phyloP scores from a whole-genome alignment of 352 stramenopile genomes.

The Phytophthora sp. region DNA sequence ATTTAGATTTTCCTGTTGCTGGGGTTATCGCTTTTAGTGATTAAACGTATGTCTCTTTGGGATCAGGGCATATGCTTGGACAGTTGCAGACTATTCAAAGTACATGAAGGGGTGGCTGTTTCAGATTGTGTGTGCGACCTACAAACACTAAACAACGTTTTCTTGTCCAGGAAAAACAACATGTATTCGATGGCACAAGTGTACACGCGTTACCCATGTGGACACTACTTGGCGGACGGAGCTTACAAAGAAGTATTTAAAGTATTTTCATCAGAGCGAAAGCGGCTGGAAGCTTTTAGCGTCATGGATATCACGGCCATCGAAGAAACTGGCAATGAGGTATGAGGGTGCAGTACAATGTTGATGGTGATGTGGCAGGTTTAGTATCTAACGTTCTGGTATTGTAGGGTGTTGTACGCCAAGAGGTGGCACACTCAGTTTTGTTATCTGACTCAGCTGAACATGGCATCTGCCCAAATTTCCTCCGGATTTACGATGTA shows the following conservation, averaged over 20 bases:
- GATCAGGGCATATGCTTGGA: constrained; percentile 57
- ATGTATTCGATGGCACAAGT: constrained; percentile 48
- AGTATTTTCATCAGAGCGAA: constrained; percentile 66
- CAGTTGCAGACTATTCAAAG: constrained; percentile 57
- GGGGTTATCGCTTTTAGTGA: not conserved
- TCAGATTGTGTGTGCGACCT: not conserved
- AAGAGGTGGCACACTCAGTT: constrained; percentile 95
- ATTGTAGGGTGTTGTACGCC: constrained; percentile 78
- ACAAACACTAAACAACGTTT: not conserved
- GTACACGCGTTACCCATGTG: constrained; percentile 61
- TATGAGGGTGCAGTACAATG: constrained; percentile 20
- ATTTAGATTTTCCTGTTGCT: constrained; percentile 3
- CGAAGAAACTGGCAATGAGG: constrained; percentile 86
- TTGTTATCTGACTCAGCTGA: constrained; percentile 91
- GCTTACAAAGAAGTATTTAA: constrained; percentile 92
- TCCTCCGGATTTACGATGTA: constrained; percentile 92
- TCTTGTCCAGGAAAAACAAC: constrained; percentile 44
- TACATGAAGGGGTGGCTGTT: constrained; percentile 25
- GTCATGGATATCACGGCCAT: constrained; percentile 95
- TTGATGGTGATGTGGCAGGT: not conserved
- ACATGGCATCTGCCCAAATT: constrained; percentile 93
- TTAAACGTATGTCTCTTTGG: not conserved
- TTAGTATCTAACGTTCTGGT: constrained; percentile 2
- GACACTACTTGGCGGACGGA: constrained; percentile 82
- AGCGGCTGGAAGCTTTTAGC: constrained; percentile 78